phyloP scores from a whole-genome alignment of 2,329 filamentous ascomycete genomes.

The Xylariales sp. region DNA sequence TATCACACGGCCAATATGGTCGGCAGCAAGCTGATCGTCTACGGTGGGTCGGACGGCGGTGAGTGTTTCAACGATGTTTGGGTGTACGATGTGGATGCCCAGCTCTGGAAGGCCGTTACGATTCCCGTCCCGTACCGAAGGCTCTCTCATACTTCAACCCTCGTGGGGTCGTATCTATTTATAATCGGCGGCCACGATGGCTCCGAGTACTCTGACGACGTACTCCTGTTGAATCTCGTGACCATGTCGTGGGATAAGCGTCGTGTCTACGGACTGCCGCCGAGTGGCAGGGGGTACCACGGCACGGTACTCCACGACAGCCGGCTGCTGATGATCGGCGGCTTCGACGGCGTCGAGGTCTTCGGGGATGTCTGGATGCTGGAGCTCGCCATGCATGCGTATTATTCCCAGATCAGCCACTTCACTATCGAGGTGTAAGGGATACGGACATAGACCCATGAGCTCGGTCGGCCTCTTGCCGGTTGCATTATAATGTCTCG shows the following conservation, averaged over 20 bases:
- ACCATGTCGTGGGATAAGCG: constrained; percentile 80
- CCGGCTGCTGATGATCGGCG: constrained; percentile 72
- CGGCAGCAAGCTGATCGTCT: constrained; percentile 77
- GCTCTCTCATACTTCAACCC: constrained; percentile 75
- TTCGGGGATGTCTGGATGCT: constrained; percentile 75
- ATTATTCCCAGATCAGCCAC: constrained; percentile 79
- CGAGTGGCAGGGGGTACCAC: constrained; percentile 74
- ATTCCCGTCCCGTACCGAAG: constrained; percentile 72
- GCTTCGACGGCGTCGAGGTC: constrained; percentile 75
- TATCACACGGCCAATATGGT: constrained; percentile 82
- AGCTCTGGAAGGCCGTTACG: constrained; percentile 68
- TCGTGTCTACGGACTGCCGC: constrained; percentile 71
- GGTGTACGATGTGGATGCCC: constrained; percentile 75
- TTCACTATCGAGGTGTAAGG: constrained; percentile 74
- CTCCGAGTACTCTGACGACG: constrained; percentile 75
- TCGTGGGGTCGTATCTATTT: constrained; percentile 77
- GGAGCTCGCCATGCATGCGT: constrained; percentile 76
- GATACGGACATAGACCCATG: too few species aligned
- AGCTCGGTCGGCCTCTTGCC: neutral
- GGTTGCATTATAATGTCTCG: neutral
- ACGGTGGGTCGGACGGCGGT: constrained; percentile 75
- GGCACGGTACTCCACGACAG: constrained; percentile 74
- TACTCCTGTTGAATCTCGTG: constrained; percentile 75
- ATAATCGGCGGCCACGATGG: constrained; percentile 78
- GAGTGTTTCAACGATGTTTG: constrained; percentile 80